These are phyloP conservation scores for Mycena albidolilacea DNA, from an alignment of 768 basidiomycete genomes.

Conservation along the genomic window DNA sequence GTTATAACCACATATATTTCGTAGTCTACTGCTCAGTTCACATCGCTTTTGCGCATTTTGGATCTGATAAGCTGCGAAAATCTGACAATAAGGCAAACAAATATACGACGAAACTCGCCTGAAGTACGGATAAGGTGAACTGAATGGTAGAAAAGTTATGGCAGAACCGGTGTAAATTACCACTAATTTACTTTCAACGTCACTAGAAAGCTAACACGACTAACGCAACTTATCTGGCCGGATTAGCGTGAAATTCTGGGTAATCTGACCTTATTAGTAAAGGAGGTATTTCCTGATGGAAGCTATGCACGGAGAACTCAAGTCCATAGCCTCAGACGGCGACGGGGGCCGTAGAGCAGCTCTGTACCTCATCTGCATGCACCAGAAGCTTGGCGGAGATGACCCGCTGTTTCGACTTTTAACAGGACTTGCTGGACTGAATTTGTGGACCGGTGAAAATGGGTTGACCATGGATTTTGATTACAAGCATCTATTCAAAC, in stretches of 20 bases:
- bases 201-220: not conserved
- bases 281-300: not conserved
- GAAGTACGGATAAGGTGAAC: not conserved
- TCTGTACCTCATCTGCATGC: slow-evolving; percentile 29
- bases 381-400: not conserved
- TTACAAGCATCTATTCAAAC: slow-evolving; percentile 21
- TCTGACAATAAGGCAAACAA: not conserved
- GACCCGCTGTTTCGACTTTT: slow-evolving; percentile 3
- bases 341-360: slow-evolving; percentile 12
- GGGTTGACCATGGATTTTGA: slow-evolving; percentile 10
- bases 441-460: slow-evolving; percentile 12
- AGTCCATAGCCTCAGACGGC: slow-evolving; percentile 13
- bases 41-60: not conserved
- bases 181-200: too few relatives aligned
- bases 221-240: not conserved
- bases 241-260: too few relatives aligned
- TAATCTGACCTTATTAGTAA: too few relatives aligned
- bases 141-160: not conserved
- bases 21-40: not conserved
- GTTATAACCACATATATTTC: too few relatives aligned
- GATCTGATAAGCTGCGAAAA: not conserved
- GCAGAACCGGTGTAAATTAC: not conserved
- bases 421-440: not conserved
- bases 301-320: not conserved
- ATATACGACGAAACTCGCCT: too few relatives aligned